Percentiles rank a stretch among this genome's conserved stretches.
phyloP scores from a whole-genome alignment of 306 rosid species.

The Ceratonia siliqua region DNA sequence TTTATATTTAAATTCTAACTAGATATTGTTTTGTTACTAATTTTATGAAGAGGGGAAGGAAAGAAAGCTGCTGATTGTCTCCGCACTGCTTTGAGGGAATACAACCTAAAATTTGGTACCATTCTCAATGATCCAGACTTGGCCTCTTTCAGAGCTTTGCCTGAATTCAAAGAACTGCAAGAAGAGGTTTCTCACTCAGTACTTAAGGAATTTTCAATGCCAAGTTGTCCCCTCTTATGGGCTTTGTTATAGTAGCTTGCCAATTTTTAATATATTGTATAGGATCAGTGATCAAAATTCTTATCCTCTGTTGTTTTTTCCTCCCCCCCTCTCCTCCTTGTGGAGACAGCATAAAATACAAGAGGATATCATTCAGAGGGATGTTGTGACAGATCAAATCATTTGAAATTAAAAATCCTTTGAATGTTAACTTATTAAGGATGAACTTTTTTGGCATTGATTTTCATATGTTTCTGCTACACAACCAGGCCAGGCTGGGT shows the following conservation, averaged over 20 bases:
- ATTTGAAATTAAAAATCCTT: slow-evolving; percentile 1
- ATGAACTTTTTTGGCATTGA: slow-evolving; percentile 1
- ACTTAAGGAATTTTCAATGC: slow-evolving; percentile 17
- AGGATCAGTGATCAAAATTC: background rate
- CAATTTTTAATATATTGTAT: background rate
- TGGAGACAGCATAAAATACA: background rate
- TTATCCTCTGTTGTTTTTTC: background rate
- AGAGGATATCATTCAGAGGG: background rate
- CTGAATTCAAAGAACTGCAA: slow-evolving; percentile 90
- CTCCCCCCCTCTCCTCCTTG: background rate
- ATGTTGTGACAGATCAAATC: background rate
- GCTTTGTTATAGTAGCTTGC: background rate
- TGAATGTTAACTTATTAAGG: slow-evolving; percentile 16
- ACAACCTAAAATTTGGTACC: slow-evolving; percentile 89
- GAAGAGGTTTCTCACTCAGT: slow-evolving; percentile 72
- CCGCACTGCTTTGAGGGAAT: slow-evolving; percentile 83
- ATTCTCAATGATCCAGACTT: slow-evolving; percentile 95
- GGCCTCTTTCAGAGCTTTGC: slow-evolving; percentile 95
- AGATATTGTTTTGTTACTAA: slow-evolving; percentile 40
- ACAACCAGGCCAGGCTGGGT: slow-evolving; percentile 81
- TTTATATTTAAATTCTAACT: slow-evolving; percentile 14
- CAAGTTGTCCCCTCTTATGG: slow-evolving; percentile 8
- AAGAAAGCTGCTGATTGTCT: slow-evolving; percentile 88
- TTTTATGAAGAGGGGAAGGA: slow-evolving; percentile 91
- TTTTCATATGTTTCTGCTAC: slow-evolving; percentile 11